Percentiles rank a stretch among this genome's conserved stretches.
Conservation (phyloP, 2,329 filamentous ascomycete species). For the Fusarium scirpi region DNA sequence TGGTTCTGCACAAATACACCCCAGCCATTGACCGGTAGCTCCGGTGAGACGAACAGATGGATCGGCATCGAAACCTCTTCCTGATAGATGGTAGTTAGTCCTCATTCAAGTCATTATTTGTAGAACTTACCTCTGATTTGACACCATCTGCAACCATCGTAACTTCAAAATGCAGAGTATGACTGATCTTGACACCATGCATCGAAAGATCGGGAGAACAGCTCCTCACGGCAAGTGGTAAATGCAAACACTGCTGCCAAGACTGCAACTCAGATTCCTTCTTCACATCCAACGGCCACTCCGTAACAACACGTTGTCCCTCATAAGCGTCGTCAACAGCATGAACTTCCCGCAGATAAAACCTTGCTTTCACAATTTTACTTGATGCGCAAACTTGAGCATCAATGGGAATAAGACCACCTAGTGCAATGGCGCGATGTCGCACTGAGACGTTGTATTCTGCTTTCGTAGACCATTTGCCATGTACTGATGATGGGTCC, state of each 20-base stretch:
- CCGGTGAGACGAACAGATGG: slow-evolving; percentile 10
- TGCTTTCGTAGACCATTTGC: background rate
- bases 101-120: fast-evolving
- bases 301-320: slow-evolving; percentile 2
- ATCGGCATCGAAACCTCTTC: slow-evolving; percentile 9
- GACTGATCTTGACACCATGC: background rate
- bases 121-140: background rate
- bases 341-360: slow-evolving; percentile 3
- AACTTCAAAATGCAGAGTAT: background rate
- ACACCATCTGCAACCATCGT: background rate
- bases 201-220: slow-evolving; percentile 6
- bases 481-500: slow-evolving; percentile 4
- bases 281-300: slow-evolving; percentile 4
- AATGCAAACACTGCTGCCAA: slow-evolving; percentile 18
- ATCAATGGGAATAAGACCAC: background rate
- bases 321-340: background rate
- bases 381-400: background rate
- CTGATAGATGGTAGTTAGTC: fast-evolving
- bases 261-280: background rate
- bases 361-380: background rate
- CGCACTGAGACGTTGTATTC: slow-evolving; percentile 7
- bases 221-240: background rate
- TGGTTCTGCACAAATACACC: background rate
- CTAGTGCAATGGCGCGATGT: slow-evolving; percentile 4
- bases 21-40: slow-evolving; percentile 4